Conservation (phyloP, 2,329 filamentous ascomycete genomes). For the Talaromyces funiculosus region DNA sequence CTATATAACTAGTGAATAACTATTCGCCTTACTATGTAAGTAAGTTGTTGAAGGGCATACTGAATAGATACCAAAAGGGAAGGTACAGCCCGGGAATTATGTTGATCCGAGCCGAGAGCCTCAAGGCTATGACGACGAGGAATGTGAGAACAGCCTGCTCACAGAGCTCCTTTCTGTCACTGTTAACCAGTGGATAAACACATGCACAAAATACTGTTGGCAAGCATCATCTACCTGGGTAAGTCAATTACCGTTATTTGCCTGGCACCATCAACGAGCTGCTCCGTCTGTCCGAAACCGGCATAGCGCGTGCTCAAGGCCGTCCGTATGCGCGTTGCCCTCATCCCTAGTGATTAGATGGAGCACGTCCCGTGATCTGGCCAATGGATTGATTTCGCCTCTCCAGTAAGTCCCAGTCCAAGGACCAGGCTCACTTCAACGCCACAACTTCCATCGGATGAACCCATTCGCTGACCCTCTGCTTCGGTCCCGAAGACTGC, state of each 20-base stretch:
- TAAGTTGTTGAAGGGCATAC: too few species aligned
- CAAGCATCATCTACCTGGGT: background rate
- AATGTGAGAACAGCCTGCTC: too few species aligned
- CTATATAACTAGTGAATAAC: too few species aligned
- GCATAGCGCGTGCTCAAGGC: slow-evolving; percentile 12
- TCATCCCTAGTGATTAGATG: background rate
- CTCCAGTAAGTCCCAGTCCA: too few species aligned
- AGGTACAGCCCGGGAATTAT: slow-evolving; percentile 2
- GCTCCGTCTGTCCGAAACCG: background rate
- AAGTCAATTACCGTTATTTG: background rate
- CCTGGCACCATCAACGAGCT: background rate
- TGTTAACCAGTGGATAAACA: too few species aligned
- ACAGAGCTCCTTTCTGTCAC: too few species aligned
- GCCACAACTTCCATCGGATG: background rate
- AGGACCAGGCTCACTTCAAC: background rate
- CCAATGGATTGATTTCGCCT: slow-evolving; percentile 1
- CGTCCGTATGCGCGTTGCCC: slow-evolving; percentile 3
- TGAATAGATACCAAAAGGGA: background rate
- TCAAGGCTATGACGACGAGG: too few species aligned
- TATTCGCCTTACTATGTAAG: too few species aligned
- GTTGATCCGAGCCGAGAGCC: background rate
- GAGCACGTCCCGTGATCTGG: slow-evolving; percentile 3
- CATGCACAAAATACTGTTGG: too few species aligned
- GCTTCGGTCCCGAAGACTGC: slow-evolving; percentile 1
- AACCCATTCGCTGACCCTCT: background rate